Evolutionary conservation across 306 rosid genomes (phyloP), one percentile per base, ranked within the genome.

Genomic region (Adenanthera pavonina): DNA sequence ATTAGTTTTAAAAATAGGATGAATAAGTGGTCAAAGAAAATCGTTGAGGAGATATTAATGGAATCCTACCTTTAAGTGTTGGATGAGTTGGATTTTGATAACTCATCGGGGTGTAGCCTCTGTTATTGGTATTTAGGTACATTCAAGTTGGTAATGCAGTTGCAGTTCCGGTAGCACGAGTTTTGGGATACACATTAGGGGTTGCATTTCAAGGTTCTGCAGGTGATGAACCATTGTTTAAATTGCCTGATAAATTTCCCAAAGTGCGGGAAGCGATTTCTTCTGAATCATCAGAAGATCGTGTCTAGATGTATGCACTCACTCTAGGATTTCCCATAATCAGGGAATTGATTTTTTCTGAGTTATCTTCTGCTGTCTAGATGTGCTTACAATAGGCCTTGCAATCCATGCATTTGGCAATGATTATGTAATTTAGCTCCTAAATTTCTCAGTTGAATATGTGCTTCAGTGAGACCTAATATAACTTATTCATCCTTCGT

Each of bases 141-240:
- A 89, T 87, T 16, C 98, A 95, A 85, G 94, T 92, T 38, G 98
- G 98, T 9, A 94, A 94, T 79, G 98, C 98, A 0, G 98, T 94
- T 2, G 97, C 98, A 2, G 92, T 94, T 54, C 98, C 97, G 0
- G 98, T 92, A 1, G 91, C 94, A 3, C 78, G 94, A 47, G 97
- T 92, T 1, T 76, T 94, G 19, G 98, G 98, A 10, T 92, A 89
- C 64, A 75, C 93, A 0, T 83, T 94, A 5, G 98, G 93, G 0
- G 82, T 80, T 64, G 94, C 98, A 20, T 74, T 57, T 52, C 86
- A 87, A 79, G 92, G 94, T 19, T 72, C 82, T 6, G 41, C 59
- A 0, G 34, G 12, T 6, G 83, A 84, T 0, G 85, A 41, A 0
- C 86, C 97, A 1, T n/a, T 89, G 0, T 84, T 81, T 7, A 80